A percentile compares a stretch with the other conserved stretches of the same genome.
Evolutionary conservation across 179 eudicot genomes (phyloP).

Genomic region (Drosera spatulata): DNA sequence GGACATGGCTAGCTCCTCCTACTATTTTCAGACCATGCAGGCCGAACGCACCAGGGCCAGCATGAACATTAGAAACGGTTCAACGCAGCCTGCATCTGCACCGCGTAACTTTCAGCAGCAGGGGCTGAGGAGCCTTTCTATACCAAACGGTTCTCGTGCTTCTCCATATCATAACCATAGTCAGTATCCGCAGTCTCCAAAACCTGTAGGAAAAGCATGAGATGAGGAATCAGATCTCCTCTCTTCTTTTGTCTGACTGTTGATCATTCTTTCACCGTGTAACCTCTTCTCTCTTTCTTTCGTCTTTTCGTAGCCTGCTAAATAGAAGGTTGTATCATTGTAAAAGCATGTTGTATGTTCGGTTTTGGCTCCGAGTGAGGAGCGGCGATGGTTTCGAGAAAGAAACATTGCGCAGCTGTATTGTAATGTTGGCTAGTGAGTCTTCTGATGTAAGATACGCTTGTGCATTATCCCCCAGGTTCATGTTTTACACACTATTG

Average conservation of each 20-base stretch:
- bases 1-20: constrained; percentile 89
- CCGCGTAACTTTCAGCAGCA: constrained; percentile 54
- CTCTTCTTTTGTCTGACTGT: background rate
- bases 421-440: no score
- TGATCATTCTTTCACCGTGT: no score
- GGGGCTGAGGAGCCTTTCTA: constrained; percentile 56
- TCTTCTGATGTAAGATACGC: no score
- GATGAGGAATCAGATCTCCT: background rate
- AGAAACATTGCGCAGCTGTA: no score
- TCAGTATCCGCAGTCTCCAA: constrained; percentile 45
- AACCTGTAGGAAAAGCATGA: constrained; percentile 35
- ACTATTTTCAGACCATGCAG: constrained; percentile 64
- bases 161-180: constrained; percentile 50
- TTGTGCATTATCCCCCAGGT: no score
- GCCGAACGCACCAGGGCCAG: constrained; percentile 49
- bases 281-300: no score
- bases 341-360: no score
- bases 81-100: constrained; percentile 22
- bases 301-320: no score
- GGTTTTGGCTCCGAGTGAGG: no score
- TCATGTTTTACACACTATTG: no score
- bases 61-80: constrained; percentile 47
- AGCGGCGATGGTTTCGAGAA: no score
- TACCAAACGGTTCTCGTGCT: constrained; percentile 59
- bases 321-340: no score